Evolutionary conservation across 129 eudicot genomes (phyloP), one percentile per base, ranked within the genome.

Genomic region (Saposhnikovia divaricata): DNA sequence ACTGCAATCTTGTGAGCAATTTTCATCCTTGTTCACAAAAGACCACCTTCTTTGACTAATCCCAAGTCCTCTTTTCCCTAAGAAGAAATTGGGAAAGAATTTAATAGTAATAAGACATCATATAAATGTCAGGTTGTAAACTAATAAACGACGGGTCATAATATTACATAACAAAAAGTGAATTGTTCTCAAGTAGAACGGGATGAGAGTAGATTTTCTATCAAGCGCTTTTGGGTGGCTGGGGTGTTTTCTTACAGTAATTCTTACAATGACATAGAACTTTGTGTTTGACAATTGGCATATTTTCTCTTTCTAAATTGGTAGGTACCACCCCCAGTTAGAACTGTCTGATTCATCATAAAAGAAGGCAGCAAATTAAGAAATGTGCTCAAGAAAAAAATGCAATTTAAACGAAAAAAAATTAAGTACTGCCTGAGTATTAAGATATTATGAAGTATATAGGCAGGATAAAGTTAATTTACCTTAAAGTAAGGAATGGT

Each of bases 1-100:
- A 80, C 85, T 93, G 98, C 87, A 93, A 75, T 42, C 97, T 85
- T 28, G 98, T 93, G 50, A 93, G 97, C 89, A 87, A 78, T 93
- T 93, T 82, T 91, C 98, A 6, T 93, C 98, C 89, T 89, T 91
- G 91, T 93, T 93, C 44, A 91, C 93, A 82, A 93, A 93, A 38
- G 91, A 77, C 98, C 98, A 93, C 89, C 97, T 89, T 39, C 97
- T 81, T 88, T 93, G 98, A 93, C 97, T 85, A 93, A 79, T 80
- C 88, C 98, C 76, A 93, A 83, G 69, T 93, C 95, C 65, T 89
- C 90, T 53, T 87, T 86, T 71, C 94, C 98, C 98, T 93, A 86
- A 84, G 65, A 77, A 72, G 50, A 80, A 59, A 75, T 23, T 43
- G 51, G 79, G 27, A 74, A n/a, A 71, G 53, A 68, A 28, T 31